Base-by-base conservation (phyloP, 31 red algal genomes). In the Porphyra umbilicalis region DNA sequence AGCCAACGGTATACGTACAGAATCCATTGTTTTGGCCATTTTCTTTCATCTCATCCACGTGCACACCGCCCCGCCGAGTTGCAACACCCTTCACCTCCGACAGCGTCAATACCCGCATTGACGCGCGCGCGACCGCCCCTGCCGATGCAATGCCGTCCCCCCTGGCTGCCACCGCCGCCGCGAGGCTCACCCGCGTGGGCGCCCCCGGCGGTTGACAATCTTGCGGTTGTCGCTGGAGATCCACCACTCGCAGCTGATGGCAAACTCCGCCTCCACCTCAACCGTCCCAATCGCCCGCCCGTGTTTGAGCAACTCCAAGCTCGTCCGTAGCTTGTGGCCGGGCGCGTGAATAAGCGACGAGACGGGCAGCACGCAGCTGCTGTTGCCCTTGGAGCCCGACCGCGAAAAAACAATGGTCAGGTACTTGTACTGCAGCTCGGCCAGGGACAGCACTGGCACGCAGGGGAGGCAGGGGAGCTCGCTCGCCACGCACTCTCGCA, bases 381-480 rank as follows among this genome's bases (percentile, higher is more conserved):
- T 86, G 35, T 84, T 81, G 25, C 76, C 40, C 16, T 82, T 82
- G 29, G 46, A 46, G 36, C 79, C 75, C 25, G 67, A 57, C 33
- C 79, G 83, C 32, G 84, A 79, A 81, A 91, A 91, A 75, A 83
- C 89, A 4, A 91, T 37, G 83, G 83, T 86, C 79, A 91, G 76
- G 77, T 91, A 86, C 42, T 83, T 83, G 75, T 71, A 91, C 36
- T 11, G 77, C 30, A 91, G 76, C 32, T 86, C 68, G 9, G 79
- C 68, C 16, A 91, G 44, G 32, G 33, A 35, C 32, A n/a, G 32
- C 13, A 91, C 80, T 14, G 89, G 80, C n/a, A 83, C 75, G 57
- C 85, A 40, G 32, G 89, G 37, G 75, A 91, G 85, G 40, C 75
- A 86, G n/a, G 89, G 89, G 14, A 91, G 75, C 76, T 91, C 84